phyloP scores from a whole-genome alignment of 768 basidiomycete species.

The Lyophyllum shimeji region DNA sequence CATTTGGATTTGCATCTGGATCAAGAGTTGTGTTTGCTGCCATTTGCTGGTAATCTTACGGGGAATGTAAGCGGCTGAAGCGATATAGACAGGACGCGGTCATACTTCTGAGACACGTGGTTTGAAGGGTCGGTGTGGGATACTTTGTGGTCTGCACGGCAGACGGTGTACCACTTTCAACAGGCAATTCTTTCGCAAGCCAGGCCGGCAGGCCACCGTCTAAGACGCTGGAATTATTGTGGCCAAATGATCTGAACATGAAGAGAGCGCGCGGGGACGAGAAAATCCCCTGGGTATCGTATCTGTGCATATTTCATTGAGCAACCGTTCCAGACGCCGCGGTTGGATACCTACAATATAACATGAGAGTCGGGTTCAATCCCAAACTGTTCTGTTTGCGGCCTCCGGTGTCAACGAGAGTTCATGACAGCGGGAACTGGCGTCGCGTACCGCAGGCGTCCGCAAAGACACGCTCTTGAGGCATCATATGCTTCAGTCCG shows the following conservation, averaged over 20 bases:
- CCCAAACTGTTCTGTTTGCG: constrained; percentile 56
- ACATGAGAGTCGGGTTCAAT: constrained; percentile 77
- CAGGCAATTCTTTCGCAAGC: constrained; percentile 62
- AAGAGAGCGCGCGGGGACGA: constrained; percentile 90
- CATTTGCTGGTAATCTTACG: constrained; percentile 77
- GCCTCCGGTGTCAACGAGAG: not conserved
- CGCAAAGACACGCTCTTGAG: constrained; percentile 66
- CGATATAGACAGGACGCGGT: not conserved
- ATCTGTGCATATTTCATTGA: constrained; percentile 44
- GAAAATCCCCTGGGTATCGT: constrained; percentile 90
- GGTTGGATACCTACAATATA: constrained; percentile 57
- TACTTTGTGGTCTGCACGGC: constrained; percentile 38
- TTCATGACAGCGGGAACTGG: not conserved
- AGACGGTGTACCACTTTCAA: constrained; percentile 39
- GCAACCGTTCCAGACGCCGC: not conserved
- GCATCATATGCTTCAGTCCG: constrained; percentile 95
- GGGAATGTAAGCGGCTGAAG: constrained; percentile 8
- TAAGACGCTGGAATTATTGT: constrained; percentile 80
- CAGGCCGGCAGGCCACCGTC: constrained; percentile 92
- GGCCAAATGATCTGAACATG: constrained; percentile 93
- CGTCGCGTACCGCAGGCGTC: constrained; percentile 70
- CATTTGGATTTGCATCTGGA: constrained; percentile 39
- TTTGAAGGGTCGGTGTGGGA: constrained; percentile 51
- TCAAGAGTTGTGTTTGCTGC: constrained; percentile 62
- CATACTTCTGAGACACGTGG: constrained; percentile 54